Conservation (phyloP, 164 flowering plant genomes). For the Annona squamosa region DNA sequence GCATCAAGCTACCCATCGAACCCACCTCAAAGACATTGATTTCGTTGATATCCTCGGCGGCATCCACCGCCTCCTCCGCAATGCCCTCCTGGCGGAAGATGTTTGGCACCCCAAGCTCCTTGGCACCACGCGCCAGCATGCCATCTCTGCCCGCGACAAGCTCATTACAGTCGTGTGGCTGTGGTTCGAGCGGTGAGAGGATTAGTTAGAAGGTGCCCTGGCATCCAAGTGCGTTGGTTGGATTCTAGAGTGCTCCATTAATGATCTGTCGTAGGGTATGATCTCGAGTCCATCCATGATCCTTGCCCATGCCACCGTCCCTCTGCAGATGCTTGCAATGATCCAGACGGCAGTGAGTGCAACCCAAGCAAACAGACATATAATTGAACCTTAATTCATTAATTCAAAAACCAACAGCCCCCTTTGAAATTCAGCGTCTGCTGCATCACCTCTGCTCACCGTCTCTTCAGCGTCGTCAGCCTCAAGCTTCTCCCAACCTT, state of each 20-base stretch:
- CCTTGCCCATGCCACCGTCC: constrained; percentile 30
- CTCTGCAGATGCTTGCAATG: background rate
- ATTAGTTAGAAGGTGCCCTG: constrained; percentile 45
- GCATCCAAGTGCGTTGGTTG: constrained; percentile 41
- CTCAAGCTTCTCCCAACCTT: too few species aligned
- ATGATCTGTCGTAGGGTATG: constrained; percentile 47
- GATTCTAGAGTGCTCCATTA: constrained; percentile 46
- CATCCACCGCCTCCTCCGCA: constrained; percentile 37
- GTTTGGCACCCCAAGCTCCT: constrained; percentile 46
- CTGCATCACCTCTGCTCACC: too few species aligned
- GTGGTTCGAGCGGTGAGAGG: constrained; percentile 71
- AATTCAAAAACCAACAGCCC: too few species aligned
- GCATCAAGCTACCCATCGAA: constrained; percentile 62
- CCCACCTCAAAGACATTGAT: constrained; percentile 43
- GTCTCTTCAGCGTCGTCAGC: too few species aligned
- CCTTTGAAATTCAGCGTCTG: too few species aligned
- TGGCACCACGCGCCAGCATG: constrained; percentile 48
- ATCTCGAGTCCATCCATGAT: constrained; percentile 29
- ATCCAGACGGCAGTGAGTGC: too few species aligned
- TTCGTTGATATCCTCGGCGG: constrained; percentile 53
- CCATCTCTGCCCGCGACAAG: constrained; percentile 58
- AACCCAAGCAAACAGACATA: too few species aligned
- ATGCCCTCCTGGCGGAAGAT: constrained; percentile 28
- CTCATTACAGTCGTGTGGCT: constrained; percentile 73
- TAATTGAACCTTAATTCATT: too few species aligned